phyloP scores from a whole-genome alignment of 1,284 basidiomycete genomes.

The Moesziomyces antarcticus region DNA sequence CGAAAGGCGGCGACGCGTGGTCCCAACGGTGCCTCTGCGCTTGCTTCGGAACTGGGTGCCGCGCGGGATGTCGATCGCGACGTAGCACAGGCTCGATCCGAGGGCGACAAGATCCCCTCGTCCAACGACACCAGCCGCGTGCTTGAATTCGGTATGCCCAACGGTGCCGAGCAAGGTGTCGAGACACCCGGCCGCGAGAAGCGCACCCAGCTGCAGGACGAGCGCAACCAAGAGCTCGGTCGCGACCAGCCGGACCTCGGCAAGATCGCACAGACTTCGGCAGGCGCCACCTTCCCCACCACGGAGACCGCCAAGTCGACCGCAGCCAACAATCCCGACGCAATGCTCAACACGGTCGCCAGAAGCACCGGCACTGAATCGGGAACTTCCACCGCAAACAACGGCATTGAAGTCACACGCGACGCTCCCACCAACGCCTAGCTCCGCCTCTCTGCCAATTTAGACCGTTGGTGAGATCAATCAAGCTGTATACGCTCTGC shows the following conservation, averaged over 20 bases:
- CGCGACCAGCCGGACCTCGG: constrained; percentile 24
- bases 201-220: constrained; percentile 29
- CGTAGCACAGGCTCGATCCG: constrained; percentile 16
- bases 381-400: constrained; percentile 20
- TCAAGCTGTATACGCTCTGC: background rate
- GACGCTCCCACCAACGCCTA: constrained; percentile 29
- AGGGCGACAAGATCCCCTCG: constrained; percentile 30
- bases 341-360: constrained; percentile 19
- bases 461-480: background rate
- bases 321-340: constrained; percentile 12
- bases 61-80: constrained; percentile 38
- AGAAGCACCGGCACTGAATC: constrained; percentile 30
- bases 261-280: constrained; percentile 23
- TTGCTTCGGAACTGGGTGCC: constrained; percentile 37
- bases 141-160: constrained; percentile 38
- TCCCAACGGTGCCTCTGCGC: constrained; percentile 17
- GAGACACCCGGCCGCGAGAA: constrained; percentile 33
- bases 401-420: constrained; percentile 21
- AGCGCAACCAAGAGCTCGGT: constrained; percentile 31
- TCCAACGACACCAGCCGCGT: constrained; percentile 1
- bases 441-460: background rate
- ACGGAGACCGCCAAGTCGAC: background rate
- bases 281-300: constrained; percentile 3
- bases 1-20: constrained; percentile 4
- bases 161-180: constrained; percentile 44